Conservation (phyloP, 78 protist genomes). For the Creolimax fragrantissima region DNA sequence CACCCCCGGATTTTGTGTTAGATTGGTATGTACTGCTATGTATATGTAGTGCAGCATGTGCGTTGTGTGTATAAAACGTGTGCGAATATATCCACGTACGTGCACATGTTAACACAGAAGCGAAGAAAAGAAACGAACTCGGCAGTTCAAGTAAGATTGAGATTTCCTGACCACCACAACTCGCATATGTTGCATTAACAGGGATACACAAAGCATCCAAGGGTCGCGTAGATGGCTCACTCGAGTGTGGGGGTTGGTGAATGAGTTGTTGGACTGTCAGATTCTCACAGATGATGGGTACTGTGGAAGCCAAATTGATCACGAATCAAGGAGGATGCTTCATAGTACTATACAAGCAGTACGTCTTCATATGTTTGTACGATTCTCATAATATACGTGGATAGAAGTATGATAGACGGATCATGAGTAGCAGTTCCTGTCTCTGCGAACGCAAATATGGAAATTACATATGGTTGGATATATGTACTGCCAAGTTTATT, state of each 20-base stretch:
- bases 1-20: constrained; percentile 58
- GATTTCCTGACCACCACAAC: too few relatives aligned
- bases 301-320: not conserved
- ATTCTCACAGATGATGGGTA: not conserved
- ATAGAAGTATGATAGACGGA: too few relatives aligned
- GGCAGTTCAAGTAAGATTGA: too few relatives aligned
- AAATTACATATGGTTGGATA: not conserved
- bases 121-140: too few relatives aligned
- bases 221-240: constrained; percentile 54
- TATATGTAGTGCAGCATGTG: too few relatives aligned
- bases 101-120: too few relatives aligned
- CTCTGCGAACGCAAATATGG: too few relatives aligned
- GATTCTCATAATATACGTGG: too few relatives aligned
- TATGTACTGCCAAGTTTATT: not conserved
- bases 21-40: constrained; percentile 60
- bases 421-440: too few relatives aligned
- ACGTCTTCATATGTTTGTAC: not conserved
- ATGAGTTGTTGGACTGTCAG: not conserved
- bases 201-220: constrained; percentile 41
- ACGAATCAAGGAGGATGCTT: not conserved
- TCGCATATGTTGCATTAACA: too few relatives aligned
- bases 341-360: not conserved
- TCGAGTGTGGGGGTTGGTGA: constrained; percentile 25
- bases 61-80: too few relatives aligned
- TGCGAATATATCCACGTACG: too few relatives aligned